These are phyloP conservation scores for Glutinoglossum americanum DNA, from an alignment of 495 filamentous ascomycete genomes.

Conservation along the genomic window DNA sequence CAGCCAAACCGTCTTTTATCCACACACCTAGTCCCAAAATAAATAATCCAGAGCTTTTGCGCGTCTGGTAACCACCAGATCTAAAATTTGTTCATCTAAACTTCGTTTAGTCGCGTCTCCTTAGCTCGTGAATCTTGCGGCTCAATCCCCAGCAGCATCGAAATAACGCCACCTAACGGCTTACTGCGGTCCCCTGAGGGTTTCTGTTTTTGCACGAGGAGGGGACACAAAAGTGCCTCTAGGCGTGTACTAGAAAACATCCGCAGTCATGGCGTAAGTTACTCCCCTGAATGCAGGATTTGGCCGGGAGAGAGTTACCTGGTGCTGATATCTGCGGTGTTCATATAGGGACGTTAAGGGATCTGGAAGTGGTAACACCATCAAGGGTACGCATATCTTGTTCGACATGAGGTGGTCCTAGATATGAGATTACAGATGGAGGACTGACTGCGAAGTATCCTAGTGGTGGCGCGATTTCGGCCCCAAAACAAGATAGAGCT, in stretches of 20 bases:
- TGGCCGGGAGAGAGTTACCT: neutral
- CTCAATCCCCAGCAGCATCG: neutral
- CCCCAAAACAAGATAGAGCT: slow-evolving; percentile 90
- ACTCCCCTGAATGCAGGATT: neutral
- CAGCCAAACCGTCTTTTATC: neutral
- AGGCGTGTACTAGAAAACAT: neutral
- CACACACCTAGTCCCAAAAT: neutral
- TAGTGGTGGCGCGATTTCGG: slow-evolving; percentile 88
- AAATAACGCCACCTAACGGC: neutral
- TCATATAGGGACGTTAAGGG: slow-evolving; percentile 4
- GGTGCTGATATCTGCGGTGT: slow-evolving; percentile 1
- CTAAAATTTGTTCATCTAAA: neutral
- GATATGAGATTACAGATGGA: neutral
- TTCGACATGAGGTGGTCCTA: neutral
- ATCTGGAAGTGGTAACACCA: slow-evolving; percentile 39
- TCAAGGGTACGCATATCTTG: slow-evolving; percentile 37
- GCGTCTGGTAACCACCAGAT: neutral
- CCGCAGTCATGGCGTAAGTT: slow-evolving; percentile 28
- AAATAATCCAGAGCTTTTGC: neutral
- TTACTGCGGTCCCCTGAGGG: neutral
- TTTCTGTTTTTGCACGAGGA: neutral
- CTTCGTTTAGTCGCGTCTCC: neutral
- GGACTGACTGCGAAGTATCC: neutral
- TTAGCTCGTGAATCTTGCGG: neutral
- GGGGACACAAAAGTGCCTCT: neutral